Conservation (phyloP, 495 filamentous ascomycete genomes). For the Penicillium silybi region DNA sequence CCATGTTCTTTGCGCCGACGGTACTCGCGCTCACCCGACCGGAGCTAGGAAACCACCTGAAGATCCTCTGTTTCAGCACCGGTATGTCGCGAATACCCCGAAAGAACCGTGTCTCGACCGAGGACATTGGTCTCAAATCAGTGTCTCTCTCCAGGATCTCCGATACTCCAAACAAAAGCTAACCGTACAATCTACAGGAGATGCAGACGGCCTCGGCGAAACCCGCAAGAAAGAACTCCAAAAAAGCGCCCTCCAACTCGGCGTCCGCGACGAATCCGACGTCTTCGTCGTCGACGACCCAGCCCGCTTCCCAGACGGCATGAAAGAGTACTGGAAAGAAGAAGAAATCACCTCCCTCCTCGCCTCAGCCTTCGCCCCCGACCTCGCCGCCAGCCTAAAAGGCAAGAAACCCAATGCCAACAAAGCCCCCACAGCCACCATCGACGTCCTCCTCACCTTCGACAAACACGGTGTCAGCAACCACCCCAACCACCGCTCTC, state of each 20-base stretch:
- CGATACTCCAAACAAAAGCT: not conserved
- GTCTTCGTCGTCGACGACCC: constrained; percentile 78
- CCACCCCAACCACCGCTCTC: constrained; percentile 88
- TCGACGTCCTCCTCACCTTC: constrained; percentile 86
- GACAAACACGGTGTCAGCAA: constrained; percentile 72
- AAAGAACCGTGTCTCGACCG: not conserved
- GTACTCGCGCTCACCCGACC: constrained; percentile 73
- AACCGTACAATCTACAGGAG: constrained; percentile 43
- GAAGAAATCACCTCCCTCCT: constrained; percentile 64
- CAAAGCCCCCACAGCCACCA: constrained; percentile 51
- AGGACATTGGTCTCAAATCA: not conserved
- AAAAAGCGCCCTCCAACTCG: constrained; percentile 69
- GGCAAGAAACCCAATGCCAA: constrained; percentile 19
- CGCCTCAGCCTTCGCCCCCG: constrained; percentile 62
- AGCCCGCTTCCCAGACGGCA: constrained; percentile 77
- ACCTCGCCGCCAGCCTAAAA: constrained; percentile 33
- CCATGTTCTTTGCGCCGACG: constrained; percentile 97
- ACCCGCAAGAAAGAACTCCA: constrained; percentile 78
- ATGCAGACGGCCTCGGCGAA: constrained; percentile 83
- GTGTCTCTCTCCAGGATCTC: not conserved
- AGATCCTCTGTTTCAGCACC: constrained; percentile 87
- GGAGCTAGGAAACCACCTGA: constrained; percentile 78
- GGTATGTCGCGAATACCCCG: constrained; percentile 43
- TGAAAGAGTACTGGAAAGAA: constrained; percentile 71
- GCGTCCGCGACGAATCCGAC: constrained; percentile 66